Base-by-base conservation (phyloP, 495 filamentous ascomycete species). In the Penicillium soppii region DNA sequence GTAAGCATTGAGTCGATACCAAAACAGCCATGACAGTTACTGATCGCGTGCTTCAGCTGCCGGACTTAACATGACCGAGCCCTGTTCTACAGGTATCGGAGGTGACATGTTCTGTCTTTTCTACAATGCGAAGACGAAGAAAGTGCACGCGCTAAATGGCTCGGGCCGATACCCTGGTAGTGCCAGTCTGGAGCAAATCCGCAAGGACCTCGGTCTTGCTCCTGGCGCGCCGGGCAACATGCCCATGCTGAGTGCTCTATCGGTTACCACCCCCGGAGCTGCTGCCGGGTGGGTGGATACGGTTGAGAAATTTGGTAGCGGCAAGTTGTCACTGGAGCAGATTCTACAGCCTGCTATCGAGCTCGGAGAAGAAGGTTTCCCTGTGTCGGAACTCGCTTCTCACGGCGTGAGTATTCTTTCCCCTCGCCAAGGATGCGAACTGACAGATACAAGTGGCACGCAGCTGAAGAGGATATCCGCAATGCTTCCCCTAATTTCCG, bases 21-120 rank as follows among this genome's bases (percentile, higher is more conserved):
- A 6, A 19, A 33, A 9, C 12, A 30, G 12, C 36, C 10, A 42
- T 41, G 4, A 21, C n/a, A n/a, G n/a, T n/a, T n/a, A 50, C 50
- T 53, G 19, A 53, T 38, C 3, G 16, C n/a, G 16, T 53, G 13
- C 12, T 53, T 20, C 9, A 79, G 89, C 91, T 37, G 94, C 94
- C 30, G 90, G 81, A 22, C 71, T 98, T 21, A 97, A 96, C 70
- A 83, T 97, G 67, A 95, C 95, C 4, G 95, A 98, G 62, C 95
- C 94, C 10, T 82, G 85, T 33, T 91, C 87, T 1, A 97, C 94
- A 3, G 94, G 94, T n/a, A 96, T 98, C 54, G 94, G 95, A 51
- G 94, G 94, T 26, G 94, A 98, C 71, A 91, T 96, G 84, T 98
- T 98, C 77, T 95, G 90, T 66, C 84, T 98, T 8, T 97, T 85